Conservation (phyloP, 495 filamentous ascomycete genomes). For the Tuber magnatum region DNA sequence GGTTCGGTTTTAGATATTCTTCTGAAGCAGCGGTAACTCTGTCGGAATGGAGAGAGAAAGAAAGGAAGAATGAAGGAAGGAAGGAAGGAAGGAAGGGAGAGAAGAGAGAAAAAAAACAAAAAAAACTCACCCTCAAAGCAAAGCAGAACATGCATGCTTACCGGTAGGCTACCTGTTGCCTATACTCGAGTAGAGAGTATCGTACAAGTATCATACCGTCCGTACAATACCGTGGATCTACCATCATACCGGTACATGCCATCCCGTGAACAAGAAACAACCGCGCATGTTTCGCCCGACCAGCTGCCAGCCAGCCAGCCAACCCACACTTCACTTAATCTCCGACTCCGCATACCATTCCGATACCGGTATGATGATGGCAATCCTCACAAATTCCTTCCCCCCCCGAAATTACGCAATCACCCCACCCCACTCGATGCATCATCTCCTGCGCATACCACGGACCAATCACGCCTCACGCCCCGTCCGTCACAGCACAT, state of each 20-base stretch:
- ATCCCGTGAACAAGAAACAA: too few relatives aligned
- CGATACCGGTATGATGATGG: background rate
- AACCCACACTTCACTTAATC: background rate
- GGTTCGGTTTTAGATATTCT: background rate
- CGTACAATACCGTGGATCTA: too few relatives aligned
- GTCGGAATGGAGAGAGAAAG: background rate
- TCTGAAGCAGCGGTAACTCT: background rate
- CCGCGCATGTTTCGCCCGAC: too few relatives aligned
- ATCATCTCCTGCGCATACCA: background rate
- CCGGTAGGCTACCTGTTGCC: too few relatives aligned
- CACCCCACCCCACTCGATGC: background rate
- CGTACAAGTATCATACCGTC: too few relatives aligned
- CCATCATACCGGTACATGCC: too few relatives aligned
- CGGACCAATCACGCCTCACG: background rate
- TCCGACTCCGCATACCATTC: slow-evolving; percentile 2
- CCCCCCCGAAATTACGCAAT: background rate
- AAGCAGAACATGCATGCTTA: too few relatives aligned
- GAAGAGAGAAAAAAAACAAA: too few relatives aligned
- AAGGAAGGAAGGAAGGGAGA: background rate
- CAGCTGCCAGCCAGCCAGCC: too few relatives aligned
- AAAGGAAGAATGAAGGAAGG: background rate
- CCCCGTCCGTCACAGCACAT: background rate
- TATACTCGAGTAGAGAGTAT: too few relatives aligned
- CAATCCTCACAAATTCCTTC: background rate
- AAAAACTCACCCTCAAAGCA: too few relatives aligned